Evolutionary conservation across 306 rosid genomes (phyloP).

Genomic region (Inga leiocalycina): DNA sequence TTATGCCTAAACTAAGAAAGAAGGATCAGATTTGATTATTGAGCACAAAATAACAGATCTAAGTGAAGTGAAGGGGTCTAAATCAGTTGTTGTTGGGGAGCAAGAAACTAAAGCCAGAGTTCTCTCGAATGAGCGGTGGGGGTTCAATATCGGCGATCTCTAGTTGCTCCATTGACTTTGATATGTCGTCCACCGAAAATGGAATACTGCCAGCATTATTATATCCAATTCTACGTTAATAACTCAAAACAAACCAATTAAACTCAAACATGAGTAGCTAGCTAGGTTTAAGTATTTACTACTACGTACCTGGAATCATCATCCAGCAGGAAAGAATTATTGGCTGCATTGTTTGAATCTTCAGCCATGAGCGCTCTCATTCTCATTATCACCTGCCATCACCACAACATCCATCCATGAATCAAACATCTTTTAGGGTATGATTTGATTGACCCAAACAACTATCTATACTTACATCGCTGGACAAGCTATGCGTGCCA

Average conservation of each 20-base stretch:
- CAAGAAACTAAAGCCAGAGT: constrained; percentile 65
- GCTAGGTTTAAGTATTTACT: no score
- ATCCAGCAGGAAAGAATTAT: constrained; percentile 66
- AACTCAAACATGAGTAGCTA: no score
- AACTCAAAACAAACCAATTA: no score
- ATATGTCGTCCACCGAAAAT: constrained; percentile 64
- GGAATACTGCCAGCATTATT: constrained; percentile 53
- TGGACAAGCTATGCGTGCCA: constrained; percentile 52
- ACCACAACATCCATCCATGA: no score
- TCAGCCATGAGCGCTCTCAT: constrained; percentile 71
- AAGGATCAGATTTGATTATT: neutral
- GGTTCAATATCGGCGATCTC: constrained; percentile 56
- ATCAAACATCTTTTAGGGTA: no score
- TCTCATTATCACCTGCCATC: constrained; percentile 52
- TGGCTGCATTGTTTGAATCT: constrained; percentile 66
- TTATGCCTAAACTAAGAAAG: constrained; percentile 12
- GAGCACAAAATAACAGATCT: neutral
- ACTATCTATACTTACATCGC: constrained; percentile 68
- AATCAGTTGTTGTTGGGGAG: constrained; percentile 40
- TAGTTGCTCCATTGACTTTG: constrained; percentile 61
- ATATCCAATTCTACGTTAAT: constrained; percentile 15
- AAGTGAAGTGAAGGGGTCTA: neutral
- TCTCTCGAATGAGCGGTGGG: constrained; percentile 54
- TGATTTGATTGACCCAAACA: no score
- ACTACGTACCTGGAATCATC: constrained; percentile 58